Evolutionary conservation across 2,329 filamentous ascomycete genomes (phyloP), one percentile per base, ranked within the genome.

Genomic region (Ceratocystis cacaofunesta): DNA sequence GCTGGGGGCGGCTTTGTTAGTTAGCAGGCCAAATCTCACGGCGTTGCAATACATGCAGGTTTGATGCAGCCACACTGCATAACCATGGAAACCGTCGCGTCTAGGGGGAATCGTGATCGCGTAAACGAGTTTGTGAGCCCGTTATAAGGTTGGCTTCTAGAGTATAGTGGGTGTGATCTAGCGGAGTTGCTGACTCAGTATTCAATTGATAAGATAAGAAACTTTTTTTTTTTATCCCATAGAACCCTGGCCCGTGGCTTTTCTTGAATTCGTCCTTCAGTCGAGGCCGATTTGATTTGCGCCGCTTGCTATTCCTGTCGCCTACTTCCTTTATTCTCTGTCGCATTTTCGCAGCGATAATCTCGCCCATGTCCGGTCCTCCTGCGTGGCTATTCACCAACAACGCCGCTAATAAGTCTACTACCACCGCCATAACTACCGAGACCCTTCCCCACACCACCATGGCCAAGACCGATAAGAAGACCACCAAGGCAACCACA

Each of bases 331-430:
- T 48, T 41, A 46, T 62, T 2, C 5, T 25, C 19, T 52, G 48
- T 52, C 19, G 48, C 48, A 52, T 25, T 52, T 10, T 17, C 19
- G 3, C 15, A 32, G 25, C 19, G 48, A 8, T 7, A 32, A 55
- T 57, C 8, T 7, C 10, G 32, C 66, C 57, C 46, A 68, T 68
- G 64, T 66, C 65, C 19, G 61, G 61, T 63, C 75, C 73, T 70
- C 77, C 77, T 32, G 69, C 75, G 62, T 78, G 77, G 77, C 73
- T 78, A 63, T 78, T 78, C 69, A 75, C 75, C 60, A 78, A 77
- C 65, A 78, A 78, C 70, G 69, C 70, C 57, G 65, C 70, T 55
- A 70, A 70, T 69, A 68, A 67, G 44, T 25, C 48, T 19, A 25
- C 48, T 25, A 8, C 48, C 7, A 46, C 36, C 71, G 71, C 63